These are phyloP conservation scores for Brassica hybrid DNA, from an alignment of 441 rosid species.

Conservation along the genomic window DNA sequence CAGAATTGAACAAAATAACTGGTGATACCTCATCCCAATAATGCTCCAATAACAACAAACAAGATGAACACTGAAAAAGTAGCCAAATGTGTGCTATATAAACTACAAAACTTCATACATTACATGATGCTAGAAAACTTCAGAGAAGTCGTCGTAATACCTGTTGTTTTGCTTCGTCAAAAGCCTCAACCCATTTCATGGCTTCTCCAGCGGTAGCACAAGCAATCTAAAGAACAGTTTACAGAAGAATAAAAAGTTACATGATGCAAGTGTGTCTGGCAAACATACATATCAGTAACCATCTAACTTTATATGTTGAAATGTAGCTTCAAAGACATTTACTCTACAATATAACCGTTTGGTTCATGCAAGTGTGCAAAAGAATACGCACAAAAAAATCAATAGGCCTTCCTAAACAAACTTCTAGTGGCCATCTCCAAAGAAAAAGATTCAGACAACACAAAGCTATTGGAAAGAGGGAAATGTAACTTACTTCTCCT, in stretches of 20 bases:
- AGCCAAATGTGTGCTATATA: background rate
- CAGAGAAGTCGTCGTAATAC: slow-evolving; percentile 45
- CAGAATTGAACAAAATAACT: slow-evolving; percentile 28
- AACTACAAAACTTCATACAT: slow-evolving; percentile 5
- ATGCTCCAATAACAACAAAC: slow-evolving; percentile 17
- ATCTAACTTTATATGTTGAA: slow-evolving; percentile 4
- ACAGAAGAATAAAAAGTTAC: slow-evolving; percentile 5
- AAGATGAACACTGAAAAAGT: background rate
- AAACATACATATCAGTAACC: slow-evolving; percentile 27
- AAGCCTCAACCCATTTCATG: slow-evolving; percentile 92
- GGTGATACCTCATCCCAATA: slow-evolving; percentile 16
- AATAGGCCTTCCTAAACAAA: slow-evolving; percentile 6
- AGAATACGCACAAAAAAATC: background rate
- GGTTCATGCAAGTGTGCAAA: slow-evolving; percentile 9
- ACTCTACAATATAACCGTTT: background rate
- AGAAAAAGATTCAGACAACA: slow-evolving; percentile 10
- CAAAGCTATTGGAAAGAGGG: slow-evolving; percentile 23
- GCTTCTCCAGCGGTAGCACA: slow-evolving; percentile 93
- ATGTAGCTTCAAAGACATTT: background rate
- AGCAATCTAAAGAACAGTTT: slow-evolving; percentile 72
- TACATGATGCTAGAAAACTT: slow-evolving; percentile 20
- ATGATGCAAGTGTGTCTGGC: slow-evolving; percentile 8
- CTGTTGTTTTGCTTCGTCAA: slow-evolving; percentile 96
- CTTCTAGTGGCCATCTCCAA: slow-evolving; percentile 10
- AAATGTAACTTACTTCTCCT: slow-evolving; percentile 78